Percentiles rank a stretch among this genome's conserved stretches.
Evolutionary conservation across 2,329 filamentous ascomycete genomes (phyloP).

Genomic region (Fulvia fulva): DNA sequence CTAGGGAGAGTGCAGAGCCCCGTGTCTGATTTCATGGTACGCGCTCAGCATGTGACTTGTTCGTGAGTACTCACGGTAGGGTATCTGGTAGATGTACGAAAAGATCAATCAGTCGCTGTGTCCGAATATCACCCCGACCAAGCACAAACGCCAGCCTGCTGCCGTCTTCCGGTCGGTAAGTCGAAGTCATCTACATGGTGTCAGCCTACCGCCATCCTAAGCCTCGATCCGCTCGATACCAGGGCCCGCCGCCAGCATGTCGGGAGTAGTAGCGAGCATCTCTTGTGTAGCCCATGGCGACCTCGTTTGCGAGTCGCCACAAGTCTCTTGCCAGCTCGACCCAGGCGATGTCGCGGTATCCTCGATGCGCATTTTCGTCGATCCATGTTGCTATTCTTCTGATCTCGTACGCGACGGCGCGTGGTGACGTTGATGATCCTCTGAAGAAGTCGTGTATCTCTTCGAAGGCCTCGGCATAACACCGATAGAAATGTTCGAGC

Average conservation of each 20-base stretch:
- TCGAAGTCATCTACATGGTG: neutral
- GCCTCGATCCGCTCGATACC: neutral
- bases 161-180: neutral
- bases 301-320: neutral
- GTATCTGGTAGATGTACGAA: no score
- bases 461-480: constrained; percentile 6
- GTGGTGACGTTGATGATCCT: neutral
- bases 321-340: constrained; percentile 3
- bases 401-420: constrained; percentile 4
- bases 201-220: neutral
- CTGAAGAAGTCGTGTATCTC: constrained; percentile 12
- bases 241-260: constrained; percentile 7
- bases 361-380: neutral
- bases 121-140: neutral
- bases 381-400: constrained; percentile 6
- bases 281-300: neutral
- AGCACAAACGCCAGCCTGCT: neutral
- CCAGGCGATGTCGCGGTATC: neutral
- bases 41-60: no score
- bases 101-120: neutral
- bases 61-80: no score
- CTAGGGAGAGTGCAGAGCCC: no score
- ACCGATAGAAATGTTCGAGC: constrained; percentile 3
- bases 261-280: constrained; percentile 6
- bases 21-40: no score